phyloP scores from a whole-genome alignment of 2,329 filamentous ascomycete species.

The Neospermospora avenae region DNA sequence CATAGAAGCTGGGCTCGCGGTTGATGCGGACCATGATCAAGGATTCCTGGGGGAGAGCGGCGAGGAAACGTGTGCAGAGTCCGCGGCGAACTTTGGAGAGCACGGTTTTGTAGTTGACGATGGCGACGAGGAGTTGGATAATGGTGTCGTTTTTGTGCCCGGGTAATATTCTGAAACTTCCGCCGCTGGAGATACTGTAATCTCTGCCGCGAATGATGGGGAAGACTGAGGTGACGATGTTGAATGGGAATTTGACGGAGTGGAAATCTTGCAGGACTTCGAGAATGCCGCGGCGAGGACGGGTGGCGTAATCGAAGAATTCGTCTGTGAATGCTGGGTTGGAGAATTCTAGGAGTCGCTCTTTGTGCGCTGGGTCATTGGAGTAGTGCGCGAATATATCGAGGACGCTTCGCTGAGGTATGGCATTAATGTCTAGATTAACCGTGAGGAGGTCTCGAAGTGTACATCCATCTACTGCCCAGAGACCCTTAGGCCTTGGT shows the following conservation, averaged over 20 bases:
- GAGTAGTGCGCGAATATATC: slow-evolving; percentile 74
- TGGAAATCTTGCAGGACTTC: slow-evolving; percentile 91
- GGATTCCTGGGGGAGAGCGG: slow-evolving; percentile 55
- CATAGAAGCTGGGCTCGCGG: slow-evolving; percentile 40
- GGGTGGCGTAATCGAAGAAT: slow-evolving; percentile 91
- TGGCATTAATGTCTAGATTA: slow-evolving; percentile 84
- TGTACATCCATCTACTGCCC: slow-evolving; percentile 40
- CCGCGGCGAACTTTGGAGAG: slow-evolving; percentile 81
- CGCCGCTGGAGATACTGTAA: slow-evolving; percentile 86
- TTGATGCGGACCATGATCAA: slow-evolving; percentile 56
- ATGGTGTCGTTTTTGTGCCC: too few species aligned
- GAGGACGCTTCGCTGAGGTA: slow-evolving; percentile 86
- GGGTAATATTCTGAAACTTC: slow-evolving; percentile 39
- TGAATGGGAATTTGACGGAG: slow-evolving; percentile 75
- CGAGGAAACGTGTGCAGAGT: slow-evolving; percentile 85
- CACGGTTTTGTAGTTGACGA: slow-evolving; percentile 88
- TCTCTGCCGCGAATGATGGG: slow-evolving; percentile 83
- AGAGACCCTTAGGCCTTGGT: slow-evolving; percentile 28
- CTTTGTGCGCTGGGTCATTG: slow-evolving; percentile 66
- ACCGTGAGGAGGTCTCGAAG: slow-evolving; percentile 74
- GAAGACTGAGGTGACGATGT: slow-evolving; percentile 68
- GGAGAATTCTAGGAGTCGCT: slow-evolving; percentile 80
- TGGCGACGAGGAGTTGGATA: slow-evolving; percentile 75
- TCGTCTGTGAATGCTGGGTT: slow-evolving; percentile 80
- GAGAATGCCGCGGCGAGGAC: slow-evolving; percentile 83